phyloP scores from a whole-genome alignment of 306 rosid genomes.

The Alnus rubra region DNA sequence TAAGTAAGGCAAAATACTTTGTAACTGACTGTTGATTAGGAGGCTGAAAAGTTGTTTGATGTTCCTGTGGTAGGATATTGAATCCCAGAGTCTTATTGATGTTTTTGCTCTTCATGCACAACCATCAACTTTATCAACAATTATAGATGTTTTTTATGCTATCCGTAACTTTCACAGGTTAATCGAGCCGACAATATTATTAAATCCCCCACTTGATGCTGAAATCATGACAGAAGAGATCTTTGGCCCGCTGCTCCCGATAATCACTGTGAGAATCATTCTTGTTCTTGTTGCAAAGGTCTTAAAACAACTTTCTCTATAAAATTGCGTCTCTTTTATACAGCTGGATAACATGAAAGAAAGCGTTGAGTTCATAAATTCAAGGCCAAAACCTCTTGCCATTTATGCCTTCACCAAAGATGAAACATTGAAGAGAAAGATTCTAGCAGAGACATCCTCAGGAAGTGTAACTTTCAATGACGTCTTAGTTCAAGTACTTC shows the following conservation, averaged over 20 bases:
- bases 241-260: constrained; percentile 86
- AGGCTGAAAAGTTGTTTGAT: neutral
- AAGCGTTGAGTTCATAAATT: constrained; percentile 67
- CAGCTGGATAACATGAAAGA: constrained; percentile 73
- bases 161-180: constrained; percentile 48
- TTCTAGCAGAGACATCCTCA: constrained; percentile 76
- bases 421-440: constrained; percentile 54
- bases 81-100: neutral
- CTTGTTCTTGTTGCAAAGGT: neutral
- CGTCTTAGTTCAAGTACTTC: constrained; percentile 67
- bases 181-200: constrained; percentile 83
- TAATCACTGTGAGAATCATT: constrained; percentile 72
- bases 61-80: neutral
- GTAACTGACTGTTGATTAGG: too few relatives aligned
- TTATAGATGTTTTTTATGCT: neutral
- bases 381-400: constrained; percentile 83
- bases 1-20: neutral
- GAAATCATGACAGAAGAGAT: constrained; percentile 83
- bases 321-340: constrained; percentile 10
- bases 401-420: constrained; percentile 81
- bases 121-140: neutral
- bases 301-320: constrained; percentile 16
- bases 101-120: neutral
- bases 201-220: constrained; percentile 81
- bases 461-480: constrained; percentile 88